A percentile compares a stretch with the other conserved stretches of the same genome.
phyloP scores from a whole-genome alignment of 768 basidiomycete species.

The Naganishia antarctica region DNA sequence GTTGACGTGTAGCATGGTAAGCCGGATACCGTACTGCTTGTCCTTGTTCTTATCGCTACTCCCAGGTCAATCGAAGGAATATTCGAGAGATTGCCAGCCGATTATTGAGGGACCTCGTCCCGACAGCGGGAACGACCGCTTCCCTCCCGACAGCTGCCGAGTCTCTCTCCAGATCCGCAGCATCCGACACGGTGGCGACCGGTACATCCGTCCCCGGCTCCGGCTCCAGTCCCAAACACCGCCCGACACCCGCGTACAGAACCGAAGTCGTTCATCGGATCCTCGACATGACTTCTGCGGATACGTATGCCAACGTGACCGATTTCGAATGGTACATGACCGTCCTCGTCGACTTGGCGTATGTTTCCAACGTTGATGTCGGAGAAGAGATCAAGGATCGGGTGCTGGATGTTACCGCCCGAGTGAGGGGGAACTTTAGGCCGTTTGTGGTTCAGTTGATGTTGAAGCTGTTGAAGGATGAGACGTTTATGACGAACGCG shows the following conservation, averaged over 20 bases:
- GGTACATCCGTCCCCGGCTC: conserved; percentile 53
- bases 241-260: conserved; percentile 73
- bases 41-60: conserved; percentile 10
- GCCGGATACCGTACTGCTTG: conserved; percentile 24
- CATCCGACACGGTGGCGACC: conserved; percentile 35
- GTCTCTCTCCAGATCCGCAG: conserved; percentile 57
- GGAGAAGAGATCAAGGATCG: conserved; percentile 74
- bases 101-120: conserved; percentile 77
- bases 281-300: conserved; percentile 75
- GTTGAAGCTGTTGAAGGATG: conserved; percentile 74
- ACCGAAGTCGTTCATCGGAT: conserved; percentile 74
- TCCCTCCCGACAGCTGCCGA: conserved; percentile 43
- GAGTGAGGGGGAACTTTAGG: conserved; percentile 65
- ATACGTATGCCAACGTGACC: conserved; percentile 75
- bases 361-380: conserved; percentile 74
- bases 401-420: conserved; percentile 76
- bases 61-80: conserved; percentile 75
- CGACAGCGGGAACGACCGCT: conserved; percentile 53
- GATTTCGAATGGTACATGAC: conserved; percentile 99
- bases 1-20: conserved; percentile 85
- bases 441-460: conserved; percentile 77
- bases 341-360: conserved; percentile 83
- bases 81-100: conserved; percentile 86
- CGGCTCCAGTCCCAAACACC: neutral
- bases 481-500: conserved; percentile 64